Percentiles rank a stretch among this genome's conserved stretches.
Evolutionary conservation across 305 asterid genomes (phyloP).

Genomic region (Lippia alba): DNA sequence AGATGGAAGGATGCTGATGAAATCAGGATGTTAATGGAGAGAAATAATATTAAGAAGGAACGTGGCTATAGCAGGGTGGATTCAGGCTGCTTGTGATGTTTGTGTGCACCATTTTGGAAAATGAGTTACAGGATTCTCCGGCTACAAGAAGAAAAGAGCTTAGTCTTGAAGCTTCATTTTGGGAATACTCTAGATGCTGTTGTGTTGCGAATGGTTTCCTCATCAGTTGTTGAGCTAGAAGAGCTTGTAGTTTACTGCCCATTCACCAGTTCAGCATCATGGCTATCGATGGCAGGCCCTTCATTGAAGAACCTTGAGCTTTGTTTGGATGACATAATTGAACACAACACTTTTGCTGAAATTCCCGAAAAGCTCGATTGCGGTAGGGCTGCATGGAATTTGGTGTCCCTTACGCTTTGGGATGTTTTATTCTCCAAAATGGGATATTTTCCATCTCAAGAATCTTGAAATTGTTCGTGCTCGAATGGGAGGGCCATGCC

Average conservation of each 20-base stretch:
- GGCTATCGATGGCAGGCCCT: slow-evolving; percentile 67
- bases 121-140: slow-evolving; percentile 21
- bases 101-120: not conserved
- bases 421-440: slow-evolving; percentile 82
- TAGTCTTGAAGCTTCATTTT: slow-evolving; percentile 1
- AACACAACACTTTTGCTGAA: slow-evolving; percentile 44
- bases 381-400: slow-evolving; percentile 65
- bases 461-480: slow-evolving; percentile 96
- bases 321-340: slow-evolving; percentile 76
- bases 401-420: slow-evolving; percentile 94
- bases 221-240: slow-evolving; percentile 59
- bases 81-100: slow-evolving; percentile 41
- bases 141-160: slow-evolving; percentile 3
- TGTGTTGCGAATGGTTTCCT: slow-evolving; percentile 58
- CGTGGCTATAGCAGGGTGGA: slow-evolving; percentile 66
- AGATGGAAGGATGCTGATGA: slow-evolving; percentile 81
- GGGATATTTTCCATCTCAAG: slow-evolving; percentile 78
- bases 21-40: slow-evolving; percentile 68
- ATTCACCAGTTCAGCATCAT: slow-evolving; percentile 61
- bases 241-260: slow-evolving; percentile 91
- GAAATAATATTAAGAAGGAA: slow-evolving; percentile 56
- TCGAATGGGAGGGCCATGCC: slow-evolving; percentile 66
- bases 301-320: slow-evolving; percentile 79
- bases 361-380: slow-evolving; percentile 77
- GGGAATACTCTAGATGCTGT: slow-evolving; percentile 63